Conservation (phyloP, 108 stramenopile species). For the Cyclotella atomus region DNA sequence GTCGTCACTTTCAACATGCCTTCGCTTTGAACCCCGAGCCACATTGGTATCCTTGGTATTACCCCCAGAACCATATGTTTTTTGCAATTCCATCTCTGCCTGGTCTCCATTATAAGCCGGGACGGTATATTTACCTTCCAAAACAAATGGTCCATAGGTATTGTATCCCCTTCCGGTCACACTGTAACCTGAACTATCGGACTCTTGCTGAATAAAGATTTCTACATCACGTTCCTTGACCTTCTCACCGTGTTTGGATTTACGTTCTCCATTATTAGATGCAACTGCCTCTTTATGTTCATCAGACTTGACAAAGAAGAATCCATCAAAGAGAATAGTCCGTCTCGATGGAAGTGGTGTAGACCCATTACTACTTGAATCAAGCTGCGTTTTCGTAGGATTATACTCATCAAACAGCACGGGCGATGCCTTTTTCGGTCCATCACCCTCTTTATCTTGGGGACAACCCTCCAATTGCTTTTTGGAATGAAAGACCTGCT, state of each 20-base stretch:
- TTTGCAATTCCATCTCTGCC: slow-evolving; percentile 1
- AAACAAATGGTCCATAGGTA: slow-evolving; percentile 43
- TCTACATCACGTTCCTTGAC: slow-evolving; percentile 57
- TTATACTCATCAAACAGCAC: slow-evolving; percentile 25
- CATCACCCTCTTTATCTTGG: background rate
- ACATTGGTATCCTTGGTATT: slow-evolving; percentile 17
- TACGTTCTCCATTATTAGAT: background rate
- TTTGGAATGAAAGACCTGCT: slow-evolving; percentile 22
- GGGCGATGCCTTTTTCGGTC: background rate
- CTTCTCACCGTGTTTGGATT: slow-evolving; percentile 18
- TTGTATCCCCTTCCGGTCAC: slow-evolving; percentile 50
- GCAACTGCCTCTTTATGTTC: slow-evolving; percentile 1
- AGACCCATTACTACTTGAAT: background rate
- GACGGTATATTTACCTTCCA: slow-evolving; percentile 32
- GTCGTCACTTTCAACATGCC: background rate
- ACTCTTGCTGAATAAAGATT: slow-evolving; percentile 14
- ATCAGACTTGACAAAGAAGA: slow-evolving; percentile 20
- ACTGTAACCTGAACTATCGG: background rate
- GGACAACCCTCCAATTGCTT: background rate
- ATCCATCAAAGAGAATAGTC: slow-evolving; percentile 52
- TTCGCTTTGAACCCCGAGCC: background rate
- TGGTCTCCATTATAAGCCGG: background rate
- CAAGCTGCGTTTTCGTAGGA: slow-evolving; percentile 19
- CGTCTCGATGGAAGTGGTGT: slow-evolving; percentile 7
- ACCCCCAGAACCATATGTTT: slow-evolving; percentile 35